Evolutionary conservation across 1,284 basidiomycete species (phyloP), one percentile per base, ranked within the genome.

Genomic region (Trametes versicolor): DNA sequence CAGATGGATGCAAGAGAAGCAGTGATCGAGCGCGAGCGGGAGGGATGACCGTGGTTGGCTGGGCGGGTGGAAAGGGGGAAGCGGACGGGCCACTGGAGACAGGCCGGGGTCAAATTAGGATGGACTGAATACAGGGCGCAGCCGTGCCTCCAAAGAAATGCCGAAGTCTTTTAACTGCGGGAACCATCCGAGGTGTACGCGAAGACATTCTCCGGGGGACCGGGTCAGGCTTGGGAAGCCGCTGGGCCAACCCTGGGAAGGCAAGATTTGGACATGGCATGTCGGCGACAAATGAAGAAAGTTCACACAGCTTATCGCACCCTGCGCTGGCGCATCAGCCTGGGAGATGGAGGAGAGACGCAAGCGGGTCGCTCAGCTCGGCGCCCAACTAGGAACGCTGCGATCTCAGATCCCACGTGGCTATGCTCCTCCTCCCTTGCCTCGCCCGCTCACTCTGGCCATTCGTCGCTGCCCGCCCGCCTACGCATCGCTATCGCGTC

Each of bases 121-220:
- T 59, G 69, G 66, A 73, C 67, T 72, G 60, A 71, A 72, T 70
- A 67, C 64, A 64, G 70, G 62, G 66, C 65, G 72, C 63, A 67
- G 66, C 56, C 51, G 68, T 71, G 70, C 59, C 58, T 69, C 76
- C 74, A 73, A 72, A 72, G 71, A 74, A 74, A 73, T 54, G 58
- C 73, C 75, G 75, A 74, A 70, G 71, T 68, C 65, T 67, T 73
- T 72, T 70, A 73, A 73, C 67, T 71, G 71, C 70, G 71, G 70
- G 67, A 68, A 75, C 72, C 66, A 72, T 71, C 76, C 71, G 72
- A 75, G 70, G 70, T 72, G 72, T 37, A 60, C 69, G 74, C 72
- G 74, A 73, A 70, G 61, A 68, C 70, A 74, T 71, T 71, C 65
- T 71, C 75, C 72, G 71, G 72, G 58, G 52, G 64, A 34, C 67